Evolutionary conservation across 306 rosid genomes (phyloP), one percentile per base, ranked within the genome.

Genomic region (Citrullus amarus): DNA sequence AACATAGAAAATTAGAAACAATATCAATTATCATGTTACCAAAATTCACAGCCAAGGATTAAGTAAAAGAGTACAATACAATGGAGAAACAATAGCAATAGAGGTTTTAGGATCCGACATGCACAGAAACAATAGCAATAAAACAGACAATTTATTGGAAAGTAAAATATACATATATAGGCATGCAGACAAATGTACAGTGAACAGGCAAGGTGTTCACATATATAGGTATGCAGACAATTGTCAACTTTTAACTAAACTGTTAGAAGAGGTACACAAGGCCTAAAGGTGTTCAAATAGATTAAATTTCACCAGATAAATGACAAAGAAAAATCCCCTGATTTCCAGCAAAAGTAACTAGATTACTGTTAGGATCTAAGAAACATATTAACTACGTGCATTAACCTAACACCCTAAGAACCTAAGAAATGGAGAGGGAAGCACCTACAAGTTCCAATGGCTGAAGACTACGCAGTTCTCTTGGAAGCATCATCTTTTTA

Each of bases 381-480:
- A 71, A 48, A 71, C 50, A 41, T 2, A 28, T 14, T 6, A 43
- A 41, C 50, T 78, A 16, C 41, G 10, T 20, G 36, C 8, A 48
- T 41, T 51, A 78, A 48, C 30, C 32, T 5, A 62, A 16, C n/a
- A 48, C n/a, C 62, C 71, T 46, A 70, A 32, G 55, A 60, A 72
- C 78, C 54, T 56, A 15, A 8, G 30, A 75, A 78, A 66, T 81
- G 74, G 70, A 67, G 68, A 66, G 18, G 32, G 63, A 50, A 57
- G 76, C 28, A 84, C 93, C 85, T 85, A 94, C 98, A 82, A 90
- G 97, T 90, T 94, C 97, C 76, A 94, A 83, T 16, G 63, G 89
- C n/a, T 55, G 92, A 65, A 85, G 90, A 83, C 86, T 86, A 63
- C 97, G 96, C 16, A 94, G 79, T 61, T 94, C 98, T 92, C 98